Percentiles rank a stretch among this genome's conserved stretches.
Evolutionary conservation across 257 asterid genomes (phyloP).

Genomic region (Voacanga thouarsii): DNA sequence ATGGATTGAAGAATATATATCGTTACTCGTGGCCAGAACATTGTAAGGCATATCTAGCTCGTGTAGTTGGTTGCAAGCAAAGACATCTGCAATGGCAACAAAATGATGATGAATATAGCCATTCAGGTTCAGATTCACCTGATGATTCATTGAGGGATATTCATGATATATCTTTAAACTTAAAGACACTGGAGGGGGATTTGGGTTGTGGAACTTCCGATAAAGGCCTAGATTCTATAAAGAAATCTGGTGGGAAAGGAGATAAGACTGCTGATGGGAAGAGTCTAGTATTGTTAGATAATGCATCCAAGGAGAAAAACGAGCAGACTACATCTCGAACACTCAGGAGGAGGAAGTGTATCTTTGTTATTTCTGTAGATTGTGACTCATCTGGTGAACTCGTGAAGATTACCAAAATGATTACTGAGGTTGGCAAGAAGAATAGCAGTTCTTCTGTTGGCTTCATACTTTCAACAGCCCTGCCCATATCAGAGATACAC

Average conservation of each 20-base stretch:
- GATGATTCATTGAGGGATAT: constrained; percentile 68
- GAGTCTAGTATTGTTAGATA: constrained; percentile 31
- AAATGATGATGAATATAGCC: constrained; percentile 30
- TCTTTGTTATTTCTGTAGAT: constrained; percentile 51
- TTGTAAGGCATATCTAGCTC: constrained; percentile 64
- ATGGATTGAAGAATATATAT: constrained; percentile 59
- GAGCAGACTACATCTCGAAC: constrained; percentile 46
- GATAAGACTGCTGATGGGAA: constrained; percentile 22
- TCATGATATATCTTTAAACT: constrained; percentile 55
- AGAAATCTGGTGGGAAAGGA: constrained; percentile 29
- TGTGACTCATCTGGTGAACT: constrained; percentile 43
- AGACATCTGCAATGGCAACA: constrained; percentile 69
- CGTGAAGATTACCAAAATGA: constrained; percentile 30
- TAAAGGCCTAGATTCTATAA: constrained; percentile 16
- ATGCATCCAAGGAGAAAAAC: constrained; percentile 37
- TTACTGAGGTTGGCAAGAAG: constrained; percentile 38
- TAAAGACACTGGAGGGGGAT: constrained; percentile 57
- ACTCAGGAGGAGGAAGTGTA: constrained; percentile 45
- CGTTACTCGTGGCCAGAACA: constrained; percentile 85
- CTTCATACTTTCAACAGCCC: constrained; percentile 56
- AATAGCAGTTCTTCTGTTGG: constrained; percentile 42
- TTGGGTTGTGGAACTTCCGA: constrained; percentile 35
- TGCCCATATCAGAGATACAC: constrained; percentile 47
- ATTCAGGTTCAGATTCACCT: constrained; percentile 64
- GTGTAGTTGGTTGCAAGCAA: constrained; percentile 60